Evolutionary conservation across 805 yeast genomes (phyloP).

Genomic region (Cyberlindnera petersonii): DNA sequence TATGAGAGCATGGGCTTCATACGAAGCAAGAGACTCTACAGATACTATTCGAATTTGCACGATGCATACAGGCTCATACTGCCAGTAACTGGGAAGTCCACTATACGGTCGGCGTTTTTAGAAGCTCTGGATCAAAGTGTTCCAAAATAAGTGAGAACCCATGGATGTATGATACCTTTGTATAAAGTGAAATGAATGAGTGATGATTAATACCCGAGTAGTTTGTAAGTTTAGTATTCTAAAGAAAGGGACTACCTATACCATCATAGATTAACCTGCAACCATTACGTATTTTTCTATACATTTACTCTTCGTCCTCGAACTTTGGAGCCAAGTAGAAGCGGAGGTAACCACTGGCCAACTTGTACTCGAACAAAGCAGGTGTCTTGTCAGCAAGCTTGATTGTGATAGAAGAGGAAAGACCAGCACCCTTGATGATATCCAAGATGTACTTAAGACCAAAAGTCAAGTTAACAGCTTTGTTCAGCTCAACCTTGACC

Average conservation of each 20-base stretch:
- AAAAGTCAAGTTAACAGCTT: slow-evolving; percentile 84
- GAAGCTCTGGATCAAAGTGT: slow-evolving; percentile 17
- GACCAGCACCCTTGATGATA: slow-evolving; percentile 84
- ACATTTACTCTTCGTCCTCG: slow-evolving; percentile 67
- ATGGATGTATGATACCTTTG: too few relatives aligned
- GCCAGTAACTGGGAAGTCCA: slow-evolving; percentile 65
- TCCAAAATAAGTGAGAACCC: neutral
- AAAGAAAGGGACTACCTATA: too few relatives aligned
- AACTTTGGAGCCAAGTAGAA: slow-evolving; percentile 98
- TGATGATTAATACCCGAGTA: too few relatives aligned
- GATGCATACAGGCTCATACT: slow-evolving; percentile 87
- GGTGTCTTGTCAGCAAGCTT: slow-evolving; percentile 90
- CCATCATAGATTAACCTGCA: slow-evolving; percentile 11
- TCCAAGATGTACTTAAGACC: slow-evolving; percentile 89
- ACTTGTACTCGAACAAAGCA: slow-evolving; percentile 86
- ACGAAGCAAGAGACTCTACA: slow-evolving; percentile 67
- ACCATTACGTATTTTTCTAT: slow-evolving; percentile 1
- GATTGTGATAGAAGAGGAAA: slow-evolving; percentile 73
- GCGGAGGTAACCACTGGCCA: slow-evolving; percentile 88
- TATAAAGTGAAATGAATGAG: neutral
- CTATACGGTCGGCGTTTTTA: slow-evolving; percentile 53
- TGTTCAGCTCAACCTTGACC: slow-evolving; percentile 71
- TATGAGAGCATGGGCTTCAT: slow-evolving; percentile 78
- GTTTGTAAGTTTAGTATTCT: too few relatives aligned
- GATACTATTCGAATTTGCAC: slow-evolving; percentile 88